Base-by-base conservation (phyloP, 306 rosid species). In the Lupinus albus region DNA sequence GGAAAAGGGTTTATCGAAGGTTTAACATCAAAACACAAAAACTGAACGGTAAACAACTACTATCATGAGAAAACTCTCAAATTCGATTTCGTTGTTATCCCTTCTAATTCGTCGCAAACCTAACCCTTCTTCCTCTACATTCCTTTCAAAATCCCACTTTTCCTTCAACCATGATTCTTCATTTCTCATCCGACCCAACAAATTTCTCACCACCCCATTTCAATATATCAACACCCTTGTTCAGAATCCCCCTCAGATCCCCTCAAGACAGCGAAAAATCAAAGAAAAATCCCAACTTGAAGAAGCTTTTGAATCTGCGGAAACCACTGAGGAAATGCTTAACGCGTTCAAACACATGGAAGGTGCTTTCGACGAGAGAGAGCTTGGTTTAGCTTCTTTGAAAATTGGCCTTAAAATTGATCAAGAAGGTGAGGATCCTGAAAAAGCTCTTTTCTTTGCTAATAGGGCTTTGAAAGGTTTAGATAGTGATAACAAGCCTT, bases 391-490 rank as follows among this genome's bases (percentile, higher is more conserved):
- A 84, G 96, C 93, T 81, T 61, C 93, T 60, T 64, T 92, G 76
- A 87, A 92, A 70, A 59, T 92, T 73, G 98, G 95, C 48, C 87
- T 89, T 42, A 92, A 83, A 82, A 81, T 92, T 47, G 96, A 92
- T 59, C 96, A 81, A 10, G 91, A 87, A 80, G 96, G 91, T 65
- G 95, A 89, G 81, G 91, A 92, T 49, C 95, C 95, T 61, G 91
- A 83, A 74, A 84, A 75, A 71, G 78, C 81, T 70, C 82, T 87
- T 51, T 75, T 84, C 11, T 92, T 87, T 70, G 93, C 95, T 20
- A 48, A 47, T 20, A 84, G 87, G 44, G 93, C 96, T 51, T 85
- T 89, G 72, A 84, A 80, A 47, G 85, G 88, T 25, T 84, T 92
- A 67, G 91, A 83, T 30, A 81, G 54, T 18, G 91, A 86, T 50